These are phyloP conservation scores for Penicillium sp. DNA, from an alignment of 2,329 filamentous ascomycete genomes.

Conservation along the genomic window DNA sequence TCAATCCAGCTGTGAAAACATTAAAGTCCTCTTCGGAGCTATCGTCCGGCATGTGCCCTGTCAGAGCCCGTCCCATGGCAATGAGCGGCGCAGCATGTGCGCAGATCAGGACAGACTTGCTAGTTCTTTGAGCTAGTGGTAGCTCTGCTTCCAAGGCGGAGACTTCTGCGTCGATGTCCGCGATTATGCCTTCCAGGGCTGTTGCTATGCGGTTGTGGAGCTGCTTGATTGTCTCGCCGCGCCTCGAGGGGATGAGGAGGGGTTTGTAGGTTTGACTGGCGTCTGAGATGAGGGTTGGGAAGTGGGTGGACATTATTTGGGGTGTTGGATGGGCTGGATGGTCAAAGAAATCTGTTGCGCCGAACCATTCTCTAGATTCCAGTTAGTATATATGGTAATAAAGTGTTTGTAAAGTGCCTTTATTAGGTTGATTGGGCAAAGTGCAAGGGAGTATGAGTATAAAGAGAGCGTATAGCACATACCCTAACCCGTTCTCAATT, in stretches of 20 bases:
- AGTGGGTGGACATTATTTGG: slow-evolving; percentile 62
- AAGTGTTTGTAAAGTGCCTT: background rate
- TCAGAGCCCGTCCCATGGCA: slow-evolving; percentile 76
- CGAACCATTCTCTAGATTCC: slow-evolving; percentile 77
- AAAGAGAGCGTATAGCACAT: slow-evolving; percentile 14
- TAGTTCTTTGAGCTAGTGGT: slow-evolving; percentile 52
- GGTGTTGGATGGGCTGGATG: slow-evolving; percentile 75
- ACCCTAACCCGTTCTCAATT: slow-evolving; percentile 55
- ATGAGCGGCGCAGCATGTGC: slow-evolving; percentile 90
- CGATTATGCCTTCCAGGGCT: slow-evolving; percentile 67
- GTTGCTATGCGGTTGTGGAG: slow-evolving; percentile 77
- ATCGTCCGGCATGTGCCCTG: slow-evolving; percentile 71
- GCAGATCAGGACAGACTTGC: slow-evolving; percentile 69
- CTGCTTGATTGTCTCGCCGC: slow-evolving; percentile 75
- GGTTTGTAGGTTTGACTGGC: slow-evolving; percentile 52
- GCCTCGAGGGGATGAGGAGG: slow-evolving; percentile 64
- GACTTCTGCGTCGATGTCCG: slow-evolving; percentile 63
- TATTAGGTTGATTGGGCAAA: background rate
- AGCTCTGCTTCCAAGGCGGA: slow-evolving; percentile 44
- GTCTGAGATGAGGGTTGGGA: slow-evolving; percentile 48
- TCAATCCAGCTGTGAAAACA: slow-evolving; percentile 80
- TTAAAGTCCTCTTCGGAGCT: slow-evolving; percentile 74
- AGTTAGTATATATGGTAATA: background rate
- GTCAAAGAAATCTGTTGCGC: slow-evolving; percentile 71
- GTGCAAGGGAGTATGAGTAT: background rate